These are phyloP conservation scores for Mucor indicus DNA, from an alignment of 371 early-diverging fungal genomes.

Conservation along the genomic window DNA sequence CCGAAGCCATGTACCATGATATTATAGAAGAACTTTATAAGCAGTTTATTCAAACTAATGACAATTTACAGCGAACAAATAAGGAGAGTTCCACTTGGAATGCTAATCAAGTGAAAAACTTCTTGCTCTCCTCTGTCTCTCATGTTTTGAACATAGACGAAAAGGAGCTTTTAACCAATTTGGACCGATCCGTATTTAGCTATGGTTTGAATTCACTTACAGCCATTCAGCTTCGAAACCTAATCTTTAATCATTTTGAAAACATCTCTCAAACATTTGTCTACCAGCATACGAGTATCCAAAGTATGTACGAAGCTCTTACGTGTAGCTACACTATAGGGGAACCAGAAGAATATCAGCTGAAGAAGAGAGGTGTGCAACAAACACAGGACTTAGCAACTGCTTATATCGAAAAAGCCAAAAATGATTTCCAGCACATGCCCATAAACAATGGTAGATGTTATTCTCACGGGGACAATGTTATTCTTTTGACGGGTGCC, in stretches of 20 bases:
- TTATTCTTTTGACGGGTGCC: conserved; percentile 36
- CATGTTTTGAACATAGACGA: conserved; percentile 9
- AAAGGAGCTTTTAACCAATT: conserved; percentile 1
- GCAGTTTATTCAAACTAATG: conserved; percentile 1
- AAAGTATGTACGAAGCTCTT: conserved; percentile 9
- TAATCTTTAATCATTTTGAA: conserved; percentile 13
- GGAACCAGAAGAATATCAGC: background rate
- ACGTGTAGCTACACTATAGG: background rate
- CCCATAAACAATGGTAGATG: background rate
- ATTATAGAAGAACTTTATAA: conserved; percentile 28
- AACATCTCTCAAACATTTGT: conserved; percentile 34
- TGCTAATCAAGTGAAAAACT: conserved; percentile 1
- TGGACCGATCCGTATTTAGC: conserved; percentile 18
- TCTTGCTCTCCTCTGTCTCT: conserved; percentile 2
- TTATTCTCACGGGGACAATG: background rate
- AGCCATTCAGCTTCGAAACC: conserved; percentile 24
- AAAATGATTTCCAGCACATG: conserved; percentile 8
- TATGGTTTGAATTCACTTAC: conserved; percentile 24
- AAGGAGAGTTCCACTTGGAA: conserved; percentile 5
- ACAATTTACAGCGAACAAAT: too few species aligned
- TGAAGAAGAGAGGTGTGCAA: too few species aligned
- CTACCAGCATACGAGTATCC: conserved; percentile 26
- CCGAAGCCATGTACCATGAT: conserved; percentile 12
- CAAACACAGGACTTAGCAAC: conserved; percentile 6
- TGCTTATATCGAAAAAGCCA: conserved; percentile 17